phyloP scores from a whole-genome alignment of 2,329 filamentous ascomycete species.

The Lachnellula arida region DNA sequence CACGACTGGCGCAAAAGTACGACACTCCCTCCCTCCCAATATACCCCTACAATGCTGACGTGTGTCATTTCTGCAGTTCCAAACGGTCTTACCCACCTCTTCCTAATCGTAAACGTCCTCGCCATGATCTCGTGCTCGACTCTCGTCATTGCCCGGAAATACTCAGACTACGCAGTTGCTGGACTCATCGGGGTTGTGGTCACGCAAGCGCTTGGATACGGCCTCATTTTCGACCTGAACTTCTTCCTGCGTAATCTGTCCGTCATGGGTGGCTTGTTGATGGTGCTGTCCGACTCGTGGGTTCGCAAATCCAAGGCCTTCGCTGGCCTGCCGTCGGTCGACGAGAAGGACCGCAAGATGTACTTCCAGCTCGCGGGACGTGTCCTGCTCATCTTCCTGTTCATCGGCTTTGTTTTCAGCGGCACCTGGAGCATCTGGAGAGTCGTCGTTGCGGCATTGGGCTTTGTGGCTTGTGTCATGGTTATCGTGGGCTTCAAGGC shows the following conservation, averaged over 20 bases:
- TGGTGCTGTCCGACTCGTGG: conserved; percentile 98
- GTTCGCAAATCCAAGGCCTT: conserved; percentile 97
- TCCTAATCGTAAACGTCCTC: conserved; percentile 85
- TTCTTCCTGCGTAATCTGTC: conserved; percentile 99
- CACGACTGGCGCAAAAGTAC: conserved; percentile 89
- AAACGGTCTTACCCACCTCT: conserved; percentile 81
- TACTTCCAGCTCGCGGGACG: conserved; percentile 98
- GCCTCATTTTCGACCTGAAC: conserved; percentile 97
- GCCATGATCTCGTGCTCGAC: conserved; percentile 79
- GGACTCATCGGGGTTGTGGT: conserved; percentile 89
- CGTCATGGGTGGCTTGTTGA: conserved; percentile 92
- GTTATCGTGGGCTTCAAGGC: conserved; percentile 99
- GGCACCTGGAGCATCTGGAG: conserved; percentile 90
- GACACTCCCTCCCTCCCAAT: not conserved
- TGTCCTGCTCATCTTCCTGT: conserved; percentile 94
- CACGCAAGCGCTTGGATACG: conserved; percentile 92
- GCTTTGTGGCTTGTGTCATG: conserved; percentile 92
- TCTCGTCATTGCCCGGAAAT: conserved; percentile 85
- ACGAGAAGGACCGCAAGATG: conserved; percentile 99
- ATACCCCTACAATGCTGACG: conserved; percentile 11
- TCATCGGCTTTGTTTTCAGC: conserved; percentile 92
- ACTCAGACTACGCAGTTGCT: conserved; percentile 87
- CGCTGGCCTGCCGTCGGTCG: conserved; percentile 85
- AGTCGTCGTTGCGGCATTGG: conserved; percentile 76
- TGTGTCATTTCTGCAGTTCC: conserved; percentile 58